Conservation (phyloP, 176 grass and related monocot species). For the Phragmites australis region DNA sequence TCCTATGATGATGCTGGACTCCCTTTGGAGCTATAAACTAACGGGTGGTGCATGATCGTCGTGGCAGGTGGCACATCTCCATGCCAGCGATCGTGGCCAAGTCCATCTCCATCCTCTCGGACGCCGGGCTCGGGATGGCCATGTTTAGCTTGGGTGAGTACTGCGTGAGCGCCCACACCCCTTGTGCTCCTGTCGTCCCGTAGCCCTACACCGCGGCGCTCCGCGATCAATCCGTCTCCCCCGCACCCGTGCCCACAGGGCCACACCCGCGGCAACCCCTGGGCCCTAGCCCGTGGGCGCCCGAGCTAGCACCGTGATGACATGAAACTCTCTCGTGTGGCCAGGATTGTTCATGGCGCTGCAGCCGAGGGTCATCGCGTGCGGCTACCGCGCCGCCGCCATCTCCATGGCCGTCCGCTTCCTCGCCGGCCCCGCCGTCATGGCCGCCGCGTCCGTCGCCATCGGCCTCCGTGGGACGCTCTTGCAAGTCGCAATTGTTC, state of each 20-base stretch:
- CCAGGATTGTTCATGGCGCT: constrained; percentile 96
- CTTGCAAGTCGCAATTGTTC: constrained; percentile 76
- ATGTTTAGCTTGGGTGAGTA: constrained; percentile 94
- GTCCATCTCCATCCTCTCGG: constrained; percentile 95
- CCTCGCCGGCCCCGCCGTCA: constrained; percentile 68
- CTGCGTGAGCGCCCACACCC: constrained; percentile 8
- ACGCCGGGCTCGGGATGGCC: constrained; percentile 96
- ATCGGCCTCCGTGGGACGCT: constrained; percentile 67
- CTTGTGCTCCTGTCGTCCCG: constrained; percentile 44
- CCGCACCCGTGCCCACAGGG: not conserved
- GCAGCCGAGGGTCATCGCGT: constrained; percentile 79
- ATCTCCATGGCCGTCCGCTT: constrained; percentile 80
- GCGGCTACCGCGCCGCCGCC: constrained; percentile 59
- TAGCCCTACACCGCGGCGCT: constrained; percentile 35
- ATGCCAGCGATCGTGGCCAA: constrained; percentile 83
- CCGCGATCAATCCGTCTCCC: not conserved
- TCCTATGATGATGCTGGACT: not conserved
- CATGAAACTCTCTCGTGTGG: not conserved
- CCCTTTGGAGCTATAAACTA: not conserved
- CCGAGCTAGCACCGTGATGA: constrained; percentile 12
- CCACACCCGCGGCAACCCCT: not conserved
- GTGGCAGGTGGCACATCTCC: constrained; percentile 74
- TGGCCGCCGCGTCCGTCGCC: constrained; percentile 66
- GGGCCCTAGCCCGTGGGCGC: not conserved
- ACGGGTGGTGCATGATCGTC: not conserved